Percentiles rank a stretch among this genome's conserved stretches.
Conservation (phyloP, 768 basidiomycete genomes). For the Leccinum incarnatum region DNA sequence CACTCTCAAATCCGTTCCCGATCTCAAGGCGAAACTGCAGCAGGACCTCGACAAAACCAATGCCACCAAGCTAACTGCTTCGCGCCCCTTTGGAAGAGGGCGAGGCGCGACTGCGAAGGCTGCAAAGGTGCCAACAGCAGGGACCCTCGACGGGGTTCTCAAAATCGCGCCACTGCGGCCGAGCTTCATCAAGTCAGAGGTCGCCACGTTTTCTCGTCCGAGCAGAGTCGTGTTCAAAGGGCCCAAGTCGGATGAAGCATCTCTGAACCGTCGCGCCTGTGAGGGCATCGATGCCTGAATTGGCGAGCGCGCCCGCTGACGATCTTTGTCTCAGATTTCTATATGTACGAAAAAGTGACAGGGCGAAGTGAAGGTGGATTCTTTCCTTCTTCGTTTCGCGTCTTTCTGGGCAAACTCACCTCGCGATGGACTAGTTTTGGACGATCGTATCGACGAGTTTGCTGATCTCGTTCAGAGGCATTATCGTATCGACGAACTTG, state of each 20-base stretch:
- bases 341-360: constrained; percentile 91
- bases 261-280: constrained; percentile 55
- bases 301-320: not conserved
- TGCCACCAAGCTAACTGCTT: constrained; percentile 34
- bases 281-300: constrained; percentile 24
- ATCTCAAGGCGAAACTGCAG: constrained; percentile 42
- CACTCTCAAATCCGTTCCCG: constrained; percentile 45
- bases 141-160: constrained; percentile 13
- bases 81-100: constrained; percentile 16
- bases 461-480: constrained; percentile 68
- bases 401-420: not conserved
- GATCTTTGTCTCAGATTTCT: constrained; percentile 54
- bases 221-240: constrained; percentile 33
- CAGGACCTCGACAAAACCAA: constrained; percentile 33
- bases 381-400: constrained; percentile 1
- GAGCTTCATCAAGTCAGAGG: constrained; percentile 19
- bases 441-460: constrained; percentile 84
- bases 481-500: constrained; percentile 70
- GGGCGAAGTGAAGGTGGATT: constrained; percentile 75
- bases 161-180: constrained; percentile 14
- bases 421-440: constrained; percentile 53
- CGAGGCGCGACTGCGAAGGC: constrained; percentile 6
- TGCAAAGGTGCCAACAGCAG: not conserved
- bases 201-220: constrained; percentile 17
- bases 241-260: constrained; percentile 27